Evolutionary conservation across 2,329 filamentous ascomycete genomes (phyloP).

Genomic region (Stagonosporopsis tanaceti): DNA sequence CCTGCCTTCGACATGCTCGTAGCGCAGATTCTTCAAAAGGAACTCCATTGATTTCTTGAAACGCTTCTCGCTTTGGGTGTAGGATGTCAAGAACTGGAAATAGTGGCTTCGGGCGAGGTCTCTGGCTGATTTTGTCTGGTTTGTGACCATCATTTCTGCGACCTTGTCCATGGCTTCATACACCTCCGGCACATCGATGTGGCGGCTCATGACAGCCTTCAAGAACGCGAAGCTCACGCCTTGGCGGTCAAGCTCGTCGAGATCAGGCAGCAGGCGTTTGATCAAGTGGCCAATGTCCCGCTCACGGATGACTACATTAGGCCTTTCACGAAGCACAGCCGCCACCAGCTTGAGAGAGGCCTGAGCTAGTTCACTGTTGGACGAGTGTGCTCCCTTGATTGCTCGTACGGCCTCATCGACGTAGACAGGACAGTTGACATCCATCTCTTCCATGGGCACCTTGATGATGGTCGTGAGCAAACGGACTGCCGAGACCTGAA

Average conservation of each 20-base stretch:
- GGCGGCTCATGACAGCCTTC: conserved; percentile 83
- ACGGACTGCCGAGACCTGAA: conserved; percentile 86
- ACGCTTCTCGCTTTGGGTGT: conserved; percentile 87
- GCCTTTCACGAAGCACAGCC: conserved; percentile 81
- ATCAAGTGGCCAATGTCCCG: conserved; percentile 83
- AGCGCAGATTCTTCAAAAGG: conserved; percentile 88
- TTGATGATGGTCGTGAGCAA: conserved; percentile 86
- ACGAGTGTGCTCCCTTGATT: conserved; percentile 78
- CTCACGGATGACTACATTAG: conserved; percentile 78
- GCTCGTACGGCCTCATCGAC: conserved; percentile 84
- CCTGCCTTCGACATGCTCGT: conserved; percentile 85
- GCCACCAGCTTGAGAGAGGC: conserved; percentile 88
- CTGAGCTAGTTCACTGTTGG: conserved; percentile 83
- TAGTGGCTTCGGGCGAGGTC: conserved; percentile 89
- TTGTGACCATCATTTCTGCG: conserved; percentile 92
- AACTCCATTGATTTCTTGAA: conserved; percentile 91
- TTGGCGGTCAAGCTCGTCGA: conserved; percentile 91
- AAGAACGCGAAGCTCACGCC: conserved; percentile 96
- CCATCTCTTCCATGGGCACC: conserved; percentile 75
- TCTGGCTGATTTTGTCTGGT: conserved; percentile 86
- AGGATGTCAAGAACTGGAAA: conserved; percentile 92
- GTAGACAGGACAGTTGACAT: conserved; percentile 78
- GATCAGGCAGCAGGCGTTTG: conserved; percentile 81
- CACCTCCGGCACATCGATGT: conserved; percentile 82
- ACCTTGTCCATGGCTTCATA: conserved; percentile 88